phyloP scores from a whole-genome alignment of 257 asterid genomes.

The Rauvolfia tetraphylla region DNA sequence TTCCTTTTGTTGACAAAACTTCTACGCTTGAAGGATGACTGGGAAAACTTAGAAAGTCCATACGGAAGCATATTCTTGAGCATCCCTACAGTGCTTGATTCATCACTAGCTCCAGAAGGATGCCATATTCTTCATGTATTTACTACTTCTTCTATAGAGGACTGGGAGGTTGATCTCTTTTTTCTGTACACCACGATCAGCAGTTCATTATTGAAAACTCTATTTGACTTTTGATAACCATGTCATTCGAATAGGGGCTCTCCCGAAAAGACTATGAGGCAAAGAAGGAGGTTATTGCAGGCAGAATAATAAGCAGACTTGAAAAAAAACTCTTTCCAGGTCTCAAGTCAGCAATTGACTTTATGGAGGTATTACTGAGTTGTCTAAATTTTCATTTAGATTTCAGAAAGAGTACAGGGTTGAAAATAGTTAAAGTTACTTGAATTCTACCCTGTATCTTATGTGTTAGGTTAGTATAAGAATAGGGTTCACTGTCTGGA shows the following conservation, averaged over 20 bases:
- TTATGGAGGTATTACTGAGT: slow-evolving; percentile 56
- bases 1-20: slow-evolving; percentile 17
- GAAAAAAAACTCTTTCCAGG: slow-evolving; percentile 87
- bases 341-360: slow-evolving; percentile 66
- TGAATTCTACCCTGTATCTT: not conserved
- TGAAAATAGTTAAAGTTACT: not conserved
- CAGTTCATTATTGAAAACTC: slow-evolving; percentile 4
- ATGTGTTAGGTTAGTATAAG: not conserved
- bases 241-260: slow-evolving; percentile 56
- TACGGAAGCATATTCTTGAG: slow-evolving; percentile 97
- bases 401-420: not conserved
- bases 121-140: slow-evolving; percentile 92
- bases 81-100: slow-evolving; percentile 90
- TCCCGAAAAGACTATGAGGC: slow-evolving; percentile 70
- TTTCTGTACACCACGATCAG: slow-evolving; percentile 1
- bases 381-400: not conserved
- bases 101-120: slow-evolving; percentile 92
- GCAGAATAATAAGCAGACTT: slow-evolving; percentile 67
- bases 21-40: slow-evolving; percentile 55
- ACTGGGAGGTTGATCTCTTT: slow-evolving; percentile 72
- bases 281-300: slow-evolving; percentile 83
- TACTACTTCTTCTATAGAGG: slow-evolving; percentile 84
- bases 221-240: not conserved
- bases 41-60: slow-evolving; percentile 69
- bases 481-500: not conserved